These are phyloP conservation scores for Thielaviopsis populi DNA, from an alignment of 2,329 filamentous ascomycete genomes.

Conservation along the genomic window DNA sequence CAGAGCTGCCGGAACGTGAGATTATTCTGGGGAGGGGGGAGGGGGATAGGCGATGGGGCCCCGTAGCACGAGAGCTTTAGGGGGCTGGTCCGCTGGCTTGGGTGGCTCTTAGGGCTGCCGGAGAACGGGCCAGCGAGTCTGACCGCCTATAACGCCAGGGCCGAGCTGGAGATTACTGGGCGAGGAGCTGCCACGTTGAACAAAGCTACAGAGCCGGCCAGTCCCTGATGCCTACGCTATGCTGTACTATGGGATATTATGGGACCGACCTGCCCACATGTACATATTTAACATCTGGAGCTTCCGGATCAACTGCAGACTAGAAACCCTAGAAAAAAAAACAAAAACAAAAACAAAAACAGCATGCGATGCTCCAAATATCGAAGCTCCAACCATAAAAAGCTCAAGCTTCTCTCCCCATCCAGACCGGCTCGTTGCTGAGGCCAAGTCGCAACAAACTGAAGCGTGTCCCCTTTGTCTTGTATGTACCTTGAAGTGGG, in stretches of 20 bases:
- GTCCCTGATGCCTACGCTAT: too few relatives aligned
- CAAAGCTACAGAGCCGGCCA: background rate
- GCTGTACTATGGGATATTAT: too few relatives aligned
- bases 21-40: background rate
- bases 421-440: background rate
- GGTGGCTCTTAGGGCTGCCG: background rate
- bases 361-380: background rate
- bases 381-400: background rate
- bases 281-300: too few relatives aligned
- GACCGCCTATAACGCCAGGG: background rate
- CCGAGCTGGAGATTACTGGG: background rate
- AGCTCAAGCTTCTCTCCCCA: background rate
- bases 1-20: background rate
- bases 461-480: constrained; percentile 9
- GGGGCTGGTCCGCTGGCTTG: background rate
- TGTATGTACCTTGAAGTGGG: constrained; percentile 5
- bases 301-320: too few relatives aligned
- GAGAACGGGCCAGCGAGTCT: background rate
- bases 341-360: too few relatives aligned
- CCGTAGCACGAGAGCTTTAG: background rate
- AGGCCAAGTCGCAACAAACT: constrained; percentile 13
- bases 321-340: too few relatives aligned
- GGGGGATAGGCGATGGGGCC: too few relatives aligned
- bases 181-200: constrained; percentile 10
- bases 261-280: too few relatives aligned